Conservation (phyloP, 2,329 filamentous ascomycete species). For the Dothistroma septosporum region DNA sequence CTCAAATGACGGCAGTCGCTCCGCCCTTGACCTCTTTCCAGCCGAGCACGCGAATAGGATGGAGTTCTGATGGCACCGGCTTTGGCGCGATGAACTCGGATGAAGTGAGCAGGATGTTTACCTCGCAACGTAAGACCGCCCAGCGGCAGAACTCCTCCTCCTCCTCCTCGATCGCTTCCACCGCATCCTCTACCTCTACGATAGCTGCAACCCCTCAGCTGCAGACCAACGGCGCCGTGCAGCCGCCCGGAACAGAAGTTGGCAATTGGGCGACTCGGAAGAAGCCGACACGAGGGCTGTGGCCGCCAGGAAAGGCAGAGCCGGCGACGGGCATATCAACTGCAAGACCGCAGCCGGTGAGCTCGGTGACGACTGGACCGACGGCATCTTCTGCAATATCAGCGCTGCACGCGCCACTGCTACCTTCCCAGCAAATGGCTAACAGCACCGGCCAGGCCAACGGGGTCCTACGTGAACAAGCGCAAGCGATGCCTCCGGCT, state of each 20-base stretch:
- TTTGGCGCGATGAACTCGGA: conserved; percentile 72
- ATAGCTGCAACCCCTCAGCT: conserved; percentile 55
- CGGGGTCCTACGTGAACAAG: conserved; percentile 47
- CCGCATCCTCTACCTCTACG: conserved; percentile 63
- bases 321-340: conserved; percentile 60
- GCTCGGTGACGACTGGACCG: conserved; percentile 54
- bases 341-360: conserved; percentile 58
- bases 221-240: conserved; percentile 50
- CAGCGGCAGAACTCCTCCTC: conserved; percentile 91
- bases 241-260: conserved; percentile 38
- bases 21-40: conserved; percentile 58
- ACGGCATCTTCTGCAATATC: conserved; percentile 60
- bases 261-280: conserved; percentile 45
- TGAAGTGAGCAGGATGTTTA: conserved; percentile 74
- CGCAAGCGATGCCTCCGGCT: conserved; percentile 59
- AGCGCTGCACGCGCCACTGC: conserved; percentile 58
- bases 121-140: conserved; percentile 73
- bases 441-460: conserved; percentile 59
- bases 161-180: conserved; percentile 71
- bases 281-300: conserved; percentile 54
- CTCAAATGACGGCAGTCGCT: conserved; percentile 61
- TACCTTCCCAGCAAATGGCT: conserved; percentile 65
- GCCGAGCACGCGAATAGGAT: conserved; percentile 49
- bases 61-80: conserved; percentile 59
- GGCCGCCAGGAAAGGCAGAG: conserved; percentile 63